Evolutionary conservation across 768 basidiomycete species (phyloP), one percentile per base, ranked within the genome.

Genomic region (Mycena belliarum): DNA sequence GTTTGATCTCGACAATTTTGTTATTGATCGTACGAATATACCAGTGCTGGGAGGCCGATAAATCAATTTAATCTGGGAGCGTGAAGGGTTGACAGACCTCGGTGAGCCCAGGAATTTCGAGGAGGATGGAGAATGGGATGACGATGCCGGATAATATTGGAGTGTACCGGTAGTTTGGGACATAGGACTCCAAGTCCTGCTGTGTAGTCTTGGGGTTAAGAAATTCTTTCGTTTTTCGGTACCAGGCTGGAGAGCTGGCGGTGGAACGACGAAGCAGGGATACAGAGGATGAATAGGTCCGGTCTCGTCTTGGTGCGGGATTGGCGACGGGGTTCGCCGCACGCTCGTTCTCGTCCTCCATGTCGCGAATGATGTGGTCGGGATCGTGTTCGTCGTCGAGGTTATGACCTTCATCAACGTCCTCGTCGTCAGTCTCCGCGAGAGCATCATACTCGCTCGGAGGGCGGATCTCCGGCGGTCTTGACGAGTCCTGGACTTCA

Each of bases 61-160:
- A 18, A 14, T 56, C 23, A 52, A 40, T 24, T 10, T 24, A n/a
- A 37, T n/a, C 10, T 29, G 12, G 23, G 12, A 23, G 25, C 14
- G 32, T 16, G 23, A 24, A 52, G 6, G 2, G 24, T 35, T 15
- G 20, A 18, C 52, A 21, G 9, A 59, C 61, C 52, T 85, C 86
- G 1, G 89, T 93, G 12, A 93, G 71, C 16, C 88, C 87, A 1
- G 92, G 92, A 26, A 94, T 89, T 64, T 89, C 88, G 28, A 93
- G 76, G n/a, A 94, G 77, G 47, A 93, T 88, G 18, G 87, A 82
- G 65, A 94, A 91, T 0, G 89, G 88, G 35, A 89, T 83, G 58
- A 85, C 68, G 38, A 88, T 76, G 20, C 86, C 87, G 15, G 89
- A 84, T 10, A 90, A 55, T 40, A 91, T 85, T 0, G 88, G 88